Percentiles rank a stretch among this genome's conserved stretches.
Evolutionary conservation across 495 filamentous ascomycete species (phyloP).

Genomic region (Aspergillus leporis): DNA sequence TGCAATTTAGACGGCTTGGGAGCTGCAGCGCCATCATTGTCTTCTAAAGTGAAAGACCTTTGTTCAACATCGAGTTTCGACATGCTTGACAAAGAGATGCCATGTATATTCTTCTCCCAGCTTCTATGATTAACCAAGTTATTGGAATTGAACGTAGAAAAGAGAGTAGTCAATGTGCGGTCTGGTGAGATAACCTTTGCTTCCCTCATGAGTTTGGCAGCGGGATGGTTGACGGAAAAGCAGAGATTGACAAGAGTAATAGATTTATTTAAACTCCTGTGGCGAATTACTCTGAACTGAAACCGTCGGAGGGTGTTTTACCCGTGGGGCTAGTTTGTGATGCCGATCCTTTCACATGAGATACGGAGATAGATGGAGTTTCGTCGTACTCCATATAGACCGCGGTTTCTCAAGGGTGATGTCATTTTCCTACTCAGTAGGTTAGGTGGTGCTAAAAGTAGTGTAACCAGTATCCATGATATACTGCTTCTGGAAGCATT

Average conservation of each 20-base stretch:
- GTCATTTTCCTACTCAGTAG: too few relatives aligned
- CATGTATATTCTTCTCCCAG: not conserved
- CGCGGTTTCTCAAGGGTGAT: too few relatives aligned
- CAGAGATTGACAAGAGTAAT: not conserved
- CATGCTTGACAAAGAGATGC: conserved; percentile 12
- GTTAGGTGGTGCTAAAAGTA: too few relatives aligned
- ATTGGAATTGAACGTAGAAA: not conserved
- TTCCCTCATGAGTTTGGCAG: not conserved
- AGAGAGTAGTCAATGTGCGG: too few relatives aligned
- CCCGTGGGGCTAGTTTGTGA: conserved; percentile 5
- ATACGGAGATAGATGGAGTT: not conserved
- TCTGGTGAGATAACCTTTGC: too few relatives aligned
- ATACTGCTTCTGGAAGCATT: too few relatives aligned
- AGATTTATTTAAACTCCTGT: not conserved
- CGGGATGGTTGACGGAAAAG: too few relatives aligned
- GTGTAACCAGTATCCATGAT: too few relatives aligned
- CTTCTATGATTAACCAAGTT: too few relatives aligned
- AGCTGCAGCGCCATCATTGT: conserved; percentile 3
- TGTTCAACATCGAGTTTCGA: conserved; percentile 25
- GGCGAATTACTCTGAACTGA: not conserved
- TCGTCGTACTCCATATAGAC: not conserved
- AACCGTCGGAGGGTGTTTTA: not conserved
- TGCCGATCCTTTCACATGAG: conserved; percentile 12
- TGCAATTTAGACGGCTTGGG: conserved; percentile 26
- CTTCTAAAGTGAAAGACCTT: conserved; percentile 17